A percentile compares a stretch with the other conserved stretches of the same genome.
phyloP scores from a whole-genome alignment of 768 basidiomycete species.

The Tulasnella sp. region DNA sequence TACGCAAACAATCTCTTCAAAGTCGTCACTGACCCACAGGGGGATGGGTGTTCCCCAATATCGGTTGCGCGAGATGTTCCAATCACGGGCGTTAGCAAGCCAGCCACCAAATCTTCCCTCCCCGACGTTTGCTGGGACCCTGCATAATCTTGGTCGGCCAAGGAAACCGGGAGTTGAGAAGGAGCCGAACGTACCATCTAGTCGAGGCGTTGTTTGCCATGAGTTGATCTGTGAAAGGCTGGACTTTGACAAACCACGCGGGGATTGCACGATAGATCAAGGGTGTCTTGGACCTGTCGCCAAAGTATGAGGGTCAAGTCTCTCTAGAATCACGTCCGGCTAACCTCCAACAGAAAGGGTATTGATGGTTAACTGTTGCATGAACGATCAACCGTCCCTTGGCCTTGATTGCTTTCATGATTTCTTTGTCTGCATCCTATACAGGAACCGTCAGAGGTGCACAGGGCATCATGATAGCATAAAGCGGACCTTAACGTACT shows the following conservation, averaged over 20 bases:
- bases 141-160: slow-evolving; percentile 42
- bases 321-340: slow-evolving; percentile 25
- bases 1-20: slow-evolving; percentile 88
- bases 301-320: slow-evolving; percentile 21
- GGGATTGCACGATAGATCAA: slow-evolving; percentile 96
- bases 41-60: slow-evolving; percentile 99
- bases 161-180: background rate
- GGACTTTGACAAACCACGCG: slow-evolving; percentile 92
- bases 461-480: background rate
- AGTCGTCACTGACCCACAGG: slow-evolving; percentile 92
- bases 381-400: slow-evolving; percentile 88
- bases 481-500: slow-evolving; percentile 78
- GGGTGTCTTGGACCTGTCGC: slow-evolving; percentile 82
- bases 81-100: slow-evolving; percentile 97
- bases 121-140: slow-evolving; percentile 90
- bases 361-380: slow-evolving; percentile 83
- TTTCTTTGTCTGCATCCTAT: slow-evolving; percentile 90
- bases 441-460: background rate
- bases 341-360: slow-evolving; percentile 97
- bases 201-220: slow-evolving; percentile 90
- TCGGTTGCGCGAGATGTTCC: slow-evolving; percentile 98
- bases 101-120: slow-evolving; percentile 96
- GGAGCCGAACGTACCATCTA: slow-evolving; percentile 62
- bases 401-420: slow-evolving; percentile 86
- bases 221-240: slow-evolving; percentile 80